Evolutionary conservation across 164 flowering plant species (phyloP), one percentile per base, ranked within the genome.

Genomic region (Tinospora cordifolia): DNA sequence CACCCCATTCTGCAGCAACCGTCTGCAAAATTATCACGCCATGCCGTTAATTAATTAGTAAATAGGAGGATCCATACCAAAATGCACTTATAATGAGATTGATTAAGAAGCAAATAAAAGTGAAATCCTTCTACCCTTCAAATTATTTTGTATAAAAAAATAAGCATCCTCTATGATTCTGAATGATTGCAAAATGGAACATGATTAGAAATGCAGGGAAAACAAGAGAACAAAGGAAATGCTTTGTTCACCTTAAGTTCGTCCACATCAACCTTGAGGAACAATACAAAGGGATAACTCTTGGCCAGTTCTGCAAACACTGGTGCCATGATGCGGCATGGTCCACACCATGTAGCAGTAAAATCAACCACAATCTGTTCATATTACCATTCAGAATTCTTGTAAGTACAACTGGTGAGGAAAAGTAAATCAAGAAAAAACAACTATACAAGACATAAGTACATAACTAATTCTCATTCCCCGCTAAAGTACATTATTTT

Each of bases 251-350:
- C 91, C 83, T 74, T 75, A 79, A 87, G 49, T 74, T 89, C 91
- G 76, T 91, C 94, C 34, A 91, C 94, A 78, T 91, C 97, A 19
- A 91, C 94, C 84, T 91, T 89, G 73, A 91, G 79, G 78, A 91
- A 91, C 6, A 78, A 65, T 68, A 85, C 89, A 69, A 83, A 12
- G 46, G 83, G 66, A 44, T 76, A 36, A 79, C 78, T 85, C 84
- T 76, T 90, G 21, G 95, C 95, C 60, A 86, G 22, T 51, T 86
- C 97, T 11, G 79, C 81, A 34, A 91, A 54, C 68, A 88, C 22
- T 6, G 96, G 97, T 3, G 84, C 71, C 47, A 91, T 91, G 63
- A 87, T 30, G 15, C 86, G 86, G 80, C 97, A 91, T 0, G 97
- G 96, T 3, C 81, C 83, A 40, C 95, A 90, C 96, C 97, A 90